Evolutionary conservation across 768 basidiomycete genomes (phyloP).

Genomic region (Exidia glandulosa): DNA sequence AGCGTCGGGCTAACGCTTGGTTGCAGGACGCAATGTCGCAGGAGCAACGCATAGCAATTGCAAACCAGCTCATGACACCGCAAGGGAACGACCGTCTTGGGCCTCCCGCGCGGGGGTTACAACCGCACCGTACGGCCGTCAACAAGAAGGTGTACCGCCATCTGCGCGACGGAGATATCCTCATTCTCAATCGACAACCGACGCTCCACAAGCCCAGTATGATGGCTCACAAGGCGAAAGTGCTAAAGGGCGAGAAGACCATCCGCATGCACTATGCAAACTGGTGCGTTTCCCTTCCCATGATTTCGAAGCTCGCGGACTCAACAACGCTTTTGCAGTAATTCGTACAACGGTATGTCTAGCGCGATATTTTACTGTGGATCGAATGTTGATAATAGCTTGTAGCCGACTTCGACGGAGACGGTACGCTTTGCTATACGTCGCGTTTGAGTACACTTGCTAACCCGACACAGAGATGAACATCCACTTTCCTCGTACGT

Average conservation of each 20-base stretch:
- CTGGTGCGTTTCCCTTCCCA: constrained; percentile 42
- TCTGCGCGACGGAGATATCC: constrained; percentile 84
- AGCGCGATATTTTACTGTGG: constrained; percentile 13
- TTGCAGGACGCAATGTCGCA: constrained; percentile 69
- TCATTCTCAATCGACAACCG: constrained; percentile 95
- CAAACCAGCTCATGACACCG: constrained; percentile 89
- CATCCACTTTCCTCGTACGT: constrained; percentile 95
- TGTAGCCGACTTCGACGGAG: constrained; percentile 84
- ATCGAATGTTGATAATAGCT: constrained; percentile 6
- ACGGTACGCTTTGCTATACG: constrained; percentile 38
- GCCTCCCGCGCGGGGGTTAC: constrained; percentile 42
- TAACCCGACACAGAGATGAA: constrained; percentile 73
- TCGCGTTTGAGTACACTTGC: constrained; percentile 11
- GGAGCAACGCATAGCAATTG: constrained; percentile 89
- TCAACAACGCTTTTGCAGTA: constrained; percentile 38
- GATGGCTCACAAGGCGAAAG: constrained; percentile 94
- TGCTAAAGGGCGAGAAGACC: constrained; percentile 92
- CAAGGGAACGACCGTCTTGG: constrained; percentile 49
- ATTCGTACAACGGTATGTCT: constrained; percentile 97
- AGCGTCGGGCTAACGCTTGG: neutral
- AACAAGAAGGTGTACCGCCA: constrained; percentile 99
- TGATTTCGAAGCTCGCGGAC: constrained; percentile 2
- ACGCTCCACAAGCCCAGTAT: constrained; percentile 98
- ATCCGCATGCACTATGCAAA: constrained; percentile 99
- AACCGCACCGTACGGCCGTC: constrained; percentile 65